Conservation (phyloP, 192 early-diverging fungal genomes). For the Chytriomyces hyalinus region DNA sequence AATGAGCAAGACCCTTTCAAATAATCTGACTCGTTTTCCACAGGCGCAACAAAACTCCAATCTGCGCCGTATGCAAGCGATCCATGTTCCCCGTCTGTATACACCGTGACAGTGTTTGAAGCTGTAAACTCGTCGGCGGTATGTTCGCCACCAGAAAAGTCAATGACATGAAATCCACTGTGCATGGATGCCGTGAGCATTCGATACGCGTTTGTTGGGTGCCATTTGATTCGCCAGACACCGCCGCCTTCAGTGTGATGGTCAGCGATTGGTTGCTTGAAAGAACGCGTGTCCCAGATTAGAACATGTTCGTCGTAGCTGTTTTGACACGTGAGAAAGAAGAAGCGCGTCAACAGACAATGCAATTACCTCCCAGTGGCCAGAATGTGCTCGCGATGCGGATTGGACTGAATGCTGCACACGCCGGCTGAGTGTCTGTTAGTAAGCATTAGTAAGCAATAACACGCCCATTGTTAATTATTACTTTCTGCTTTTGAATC, state of each 20-base stretch:
- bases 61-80: conserved; percentile 59
- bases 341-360: neutral
- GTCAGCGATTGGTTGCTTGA: conserved; percentile 75
- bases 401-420: conserved; percentile 85
- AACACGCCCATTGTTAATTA: neutral
- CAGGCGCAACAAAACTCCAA: conserved; percentile 44
- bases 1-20: conserved; percentile 63
- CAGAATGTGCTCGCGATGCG: conserved; percentile 75
- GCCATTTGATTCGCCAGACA: conserved; percentile 96
- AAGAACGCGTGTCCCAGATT: conserved; percentile 89
- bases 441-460: neutral
- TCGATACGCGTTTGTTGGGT: conserved; percentile 66
- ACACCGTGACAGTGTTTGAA: conserved; percentile 10
- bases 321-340: conserved; percentile 2
- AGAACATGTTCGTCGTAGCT: conserved; percentile 90
- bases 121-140: conserved; percentile 20
- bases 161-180: conserved; percentile 82
- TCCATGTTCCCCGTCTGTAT: conserved; percentile 42
- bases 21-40: neutral
- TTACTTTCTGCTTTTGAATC: conserved; percentile 67
- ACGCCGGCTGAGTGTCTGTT: conserved; percentile 86
- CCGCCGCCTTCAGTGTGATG: conserved; percentile 77
- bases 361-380: conserved; percentile 78
- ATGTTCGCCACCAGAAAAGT: conserved; percentile 35
- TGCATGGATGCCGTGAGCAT: conserved; percentile 91